Evolutionary conservation across 169 alveolate genomes (phyloP), one percentile per base, ranked within the genome.

Genomic region (Cryptosporidium tyzzeri): DNA sequence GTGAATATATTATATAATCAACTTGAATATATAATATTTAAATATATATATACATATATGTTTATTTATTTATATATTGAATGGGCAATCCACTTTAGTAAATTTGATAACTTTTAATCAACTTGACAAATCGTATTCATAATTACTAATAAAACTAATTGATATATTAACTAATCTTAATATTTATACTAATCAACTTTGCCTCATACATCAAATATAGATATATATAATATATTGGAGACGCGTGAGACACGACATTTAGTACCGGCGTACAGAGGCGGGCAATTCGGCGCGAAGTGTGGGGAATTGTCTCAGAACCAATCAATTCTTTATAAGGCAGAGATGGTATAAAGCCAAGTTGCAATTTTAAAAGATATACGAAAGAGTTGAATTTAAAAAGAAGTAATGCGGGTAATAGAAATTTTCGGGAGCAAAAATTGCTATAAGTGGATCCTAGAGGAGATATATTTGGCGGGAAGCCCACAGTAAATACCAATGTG

Each of bases 111-210:
- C 35, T 23, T 55, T n/a, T 55, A 5, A 55, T 55, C 67, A 55
- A 55, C n/a, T 55, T 55, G 67, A 55, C 67, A n/a, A n/a, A 55
- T 7, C 26, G 16, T 55, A 55, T 55, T 55, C 67, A 55, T 37
- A 21, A 55, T 2, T 55, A 55, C 2, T 21, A 55, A 23, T n/a
- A 7, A 5, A 55, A 55, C 9, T 23, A 55, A 23, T 26, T 55
- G 4, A 55, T 55, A 16, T 12, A 10, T 55, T 21, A 55, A 1
- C 18, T n/a, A 55, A 55, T 55, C 67, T n/a, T 55, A 26, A 55
- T 55, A 55, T 55, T 41, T 55, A 9, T 21, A 55, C 35, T 21
- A 55, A 4, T 55, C 18, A 55, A 16, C 8, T n/a, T 41, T 41
- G 48, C 35, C 67, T n/a, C 5, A 37, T 37, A 37, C 44, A 55